A percentile compares a stretch with the other conserved stretches of the same genome.
Evolutionary conservation across 805 yeast genomes (phyloP).

Genomic region (Lipomyces sp.): DNA sequence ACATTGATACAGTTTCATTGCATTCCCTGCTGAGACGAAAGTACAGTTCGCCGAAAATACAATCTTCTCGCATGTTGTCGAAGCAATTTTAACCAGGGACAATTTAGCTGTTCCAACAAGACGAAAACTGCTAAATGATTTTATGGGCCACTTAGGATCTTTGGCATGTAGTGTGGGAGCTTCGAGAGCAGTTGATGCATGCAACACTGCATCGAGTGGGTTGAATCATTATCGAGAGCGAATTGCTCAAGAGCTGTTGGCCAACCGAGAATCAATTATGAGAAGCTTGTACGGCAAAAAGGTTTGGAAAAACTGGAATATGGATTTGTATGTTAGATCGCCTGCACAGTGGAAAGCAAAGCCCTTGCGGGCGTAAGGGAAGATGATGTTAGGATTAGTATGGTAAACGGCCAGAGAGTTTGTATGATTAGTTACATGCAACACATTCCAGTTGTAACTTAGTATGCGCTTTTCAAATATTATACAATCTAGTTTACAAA

Average conservation of each 20-base stretch:
- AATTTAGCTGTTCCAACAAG: constrained; percentile 25
- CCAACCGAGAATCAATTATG: constrained; percentile 62
- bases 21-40: constrained; percentile 63
- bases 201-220: constrained; percentile 78
- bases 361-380: neutral
- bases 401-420: neutral
- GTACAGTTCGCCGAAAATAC: constrained; percentile 84
- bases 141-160: constrained; percentile 57
- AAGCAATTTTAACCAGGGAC: constrained; percentile 39
- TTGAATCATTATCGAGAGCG: constrained; percentile 85
- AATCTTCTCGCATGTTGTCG: constrained; percentile 87
- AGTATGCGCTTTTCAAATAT: neutral
- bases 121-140: constrained; percentile 68
- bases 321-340: constrained; percentile 66
- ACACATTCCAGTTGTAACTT: neutral
- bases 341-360: constrained; percentile 24
- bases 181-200: constrained; percentile 83
- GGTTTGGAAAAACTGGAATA: constrained; percentile 94
- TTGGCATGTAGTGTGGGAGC: constrained; percentile 87
- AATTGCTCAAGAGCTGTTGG: constrained; percentile 67
- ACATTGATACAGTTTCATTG: constrained; percentile 48
- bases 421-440: neutral
- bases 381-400: neutral
- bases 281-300: constrained; percentile 89
- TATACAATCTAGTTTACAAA: constrained; percentile 6